phyloP scores from a whole-genome alignment of 805 yeast genomes.

The Wickerhamomyces tratensis region DNA sequence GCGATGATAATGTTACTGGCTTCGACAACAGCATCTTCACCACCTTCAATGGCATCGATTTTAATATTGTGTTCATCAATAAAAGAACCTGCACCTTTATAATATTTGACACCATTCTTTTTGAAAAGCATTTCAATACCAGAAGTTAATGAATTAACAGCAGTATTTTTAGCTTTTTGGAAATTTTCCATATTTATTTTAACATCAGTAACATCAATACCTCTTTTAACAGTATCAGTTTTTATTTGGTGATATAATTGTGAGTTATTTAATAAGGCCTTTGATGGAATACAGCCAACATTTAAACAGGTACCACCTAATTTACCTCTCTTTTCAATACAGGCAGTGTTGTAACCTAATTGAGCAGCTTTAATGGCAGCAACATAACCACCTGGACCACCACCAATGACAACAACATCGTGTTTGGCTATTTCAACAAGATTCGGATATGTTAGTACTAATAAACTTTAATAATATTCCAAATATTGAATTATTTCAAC shows the following conservation, averaged over 20 bases:
- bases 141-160: constrained; percentile 81
- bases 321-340: constrained; percentile 93
- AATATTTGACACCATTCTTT: constrained; percentile 89
- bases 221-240: constrained; percentile 78
- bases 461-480: not conserved
- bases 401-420: constrained; percentile 93
- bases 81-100: constrained; percentile 89
- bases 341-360: constrained; percentile 87
- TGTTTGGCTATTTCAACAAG: constrained; percentile 35
- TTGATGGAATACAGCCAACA: constrained; percentile 99
- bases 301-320: constrained; percentile 98
- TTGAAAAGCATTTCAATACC: constrained; percentile 94
- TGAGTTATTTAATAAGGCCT: constrained; percentile 89
- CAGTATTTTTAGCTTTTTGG: constrained; percentile 86
- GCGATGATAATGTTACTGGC: constrained; percentile 92
- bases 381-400: constrained; percentile 99
- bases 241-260: constrained; percentile 84
- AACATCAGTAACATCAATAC: constrained; percentile 80
- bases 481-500: too few relatives aligned
- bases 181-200: constrained; percentile 65
- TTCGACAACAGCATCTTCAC: constrained; percentile 59
- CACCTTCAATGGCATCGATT: constrained; percentile 83
- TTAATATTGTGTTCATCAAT: constrained; percentile 67
- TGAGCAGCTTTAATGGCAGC: constrained; percentile 99
- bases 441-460: not conserved